Base-by-base conservation (phyloP, 306 rosid genomes). In the Prosopis cineraria region DNA sequence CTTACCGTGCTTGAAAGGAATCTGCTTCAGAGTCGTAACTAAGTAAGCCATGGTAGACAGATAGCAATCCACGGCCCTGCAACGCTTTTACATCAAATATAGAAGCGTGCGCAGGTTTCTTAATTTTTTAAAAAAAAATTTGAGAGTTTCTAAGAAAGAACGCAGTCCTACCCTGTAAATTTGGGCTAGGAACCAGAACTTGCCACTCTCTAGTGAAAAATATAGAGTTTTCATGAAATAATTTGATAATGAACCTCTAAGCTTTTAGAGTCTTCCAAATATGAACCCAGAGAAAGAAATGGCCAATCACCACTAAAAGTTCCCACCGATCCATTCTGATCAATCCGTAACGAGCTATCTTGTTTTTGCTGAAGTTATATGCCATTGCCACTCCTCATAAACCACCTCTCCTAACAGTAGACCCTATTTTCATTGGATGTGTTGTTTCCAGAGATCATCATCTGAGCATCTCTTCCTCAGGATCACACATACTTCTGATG, bases 101-200 rank as follows among this genome's bases (percentile, higher is more conserved):
- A 85, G 77, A 83, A 70, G 40, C 66, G n/a, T 84, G 14, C 3
- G n/a, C n/a, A n/a, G n/a, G 29, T 2, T 20, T 55, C 7, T 10
- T 24, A 7, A 55, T n/a, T n/a, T n/a, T 24, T 22, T 3, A 55
- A 24, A 53, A 9, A 10, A 39, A 72, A 22, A 22, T 12, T 3
- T 16, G 27, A 56, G 13, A 5, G 29, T 52, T 66, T 16, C 19
- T 53, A 10, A 25, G 14, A 22, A 52, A 52, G n/a, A 52, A 2
- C 14, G 65, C 1, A 64, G 13, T 30, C 2, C 40, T 74, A 80
- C 92, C 96, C 88, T 90, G 80, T 82, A 91, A 45, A 91, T 90
- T 84, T 93, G 92, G 71, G 93, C 93, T 30, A 93, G 94, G 75
- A 93, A 93, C 94, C 97, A 91, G 68, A 91, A 80, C 69, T 70